Conservation (phyloP, 2,329 filamentous ascomycete species). For the Elsinoe arachidis region DNA sequence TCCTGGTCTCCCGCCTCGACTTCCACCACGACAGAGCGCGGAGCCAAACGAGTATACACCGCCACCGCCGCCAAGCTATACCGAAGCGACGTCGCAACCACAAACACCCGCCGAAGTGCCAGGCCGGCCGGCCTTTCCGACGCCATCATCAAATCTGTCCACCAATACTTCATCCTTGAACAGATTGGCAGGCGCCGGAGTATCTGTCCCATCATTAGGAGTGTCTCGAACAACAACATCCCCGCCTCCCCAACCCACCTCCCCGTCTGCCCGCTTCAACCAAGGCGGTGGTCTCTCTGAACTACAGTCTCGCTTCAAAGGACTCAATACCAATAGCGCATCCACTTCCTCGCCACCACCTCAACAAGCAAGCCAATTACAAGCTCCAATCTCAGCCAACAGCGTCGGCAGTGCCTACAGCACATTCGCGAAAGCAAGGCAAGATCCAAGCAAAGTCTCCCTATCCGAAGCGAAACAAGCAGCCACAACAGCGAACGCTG, state of each 20-base stretch:
- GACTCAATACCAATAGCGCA: conserved; percentile 28
- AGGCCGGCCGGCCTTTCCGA: not conserved
- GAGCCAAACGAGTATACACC: conserved; percentile 38
- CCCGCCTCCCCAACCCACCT: conserved; percentile 18
- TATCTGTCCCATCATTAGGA: conserved; percentile 69
- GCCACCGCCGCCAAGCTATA: conserved; percentile 41
- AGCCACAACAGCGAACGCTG: conserved; percentile 56
- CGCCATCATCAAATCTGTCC: not conserved
- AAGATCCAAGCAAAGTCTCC: conserved; percentile 54
- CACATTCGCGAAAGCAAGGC: conserved; percentile 52
- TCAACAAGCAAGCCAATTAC: conserved; percentile 8
- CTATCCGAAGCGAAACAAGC: conserved; percentile 50
- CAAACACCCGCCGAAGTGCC: conserved; percentile 41
- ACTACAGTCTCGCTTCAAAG: conserved; percentile 57
- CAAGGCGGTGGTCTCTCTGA: conserved; percentile 49
- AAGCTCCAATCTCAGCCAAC: conserved; percentile 21
- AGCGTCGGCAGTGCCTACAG: conserved; percentile 54
- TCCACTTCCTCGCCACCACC: conserved; percentile 21
- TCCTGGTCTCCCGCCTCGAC: conserved; percentile 55
- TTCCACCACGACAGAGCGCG: conserved; percentile 60
- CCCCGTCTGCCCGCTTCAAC: conserved; percentile 27
- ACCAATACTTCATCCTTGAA: conserved; percentile 36
- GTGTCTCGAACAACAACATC: conserved; percentile 47
- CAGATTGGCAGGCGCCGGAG: conserved; percentile 62
- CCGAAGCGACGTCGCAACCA: conserved; percentile 29